Percentiles rank a stretch among this genome's conserved stretches.
These are phyloP conservation scores for Microbotryum violaceum DNA, from an alignment of 1,284 basidiomycete genomes.

Conservation along the genomic window DNA sequence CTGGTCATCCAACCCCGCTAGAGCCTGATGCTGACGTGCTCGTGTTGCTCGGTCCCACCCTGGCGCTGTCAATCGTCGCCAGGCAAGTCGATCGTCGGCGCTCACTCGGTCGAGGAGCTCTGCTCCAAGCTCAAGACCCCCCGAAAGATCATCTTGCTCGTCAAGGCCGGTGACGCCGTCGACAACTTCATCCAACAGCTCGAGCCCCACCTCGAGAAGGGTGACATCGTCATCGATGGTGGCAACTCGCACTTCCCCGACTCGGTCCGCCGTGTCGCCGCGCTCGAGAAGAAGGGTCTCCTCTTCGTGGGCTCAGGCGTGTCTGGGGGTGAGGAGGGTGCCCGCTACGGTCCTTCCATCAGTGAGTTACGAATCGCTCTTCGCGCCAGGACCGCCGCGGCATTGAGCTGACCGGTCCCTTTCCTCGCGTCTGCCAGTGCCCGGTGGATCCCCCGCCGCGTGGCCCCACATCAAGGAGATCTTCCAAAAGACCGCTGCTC, in stretches of 20 bases:
- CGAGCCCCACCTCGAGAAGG: conserved; percentile 53
- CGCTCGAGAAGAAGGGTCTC: conserved; percentile 88
- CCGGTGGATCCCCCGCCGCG: conserved; percentile 86
- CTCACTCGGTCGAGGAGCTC: conserved; percentile 86
- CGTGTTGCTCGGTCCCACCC: neutral
- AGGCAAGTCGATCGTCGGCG: conserved; percentile 93
- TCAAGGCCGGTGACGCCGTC: conserved; percentile 59
- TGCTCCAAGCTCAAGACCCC: conserved; percentile 51
- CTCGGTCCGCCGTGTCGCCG: conserved; percentile 86
- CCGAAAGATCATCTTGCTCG: conserved; percentile 84
- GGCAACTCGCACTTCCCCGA: conserved; percentile 99
- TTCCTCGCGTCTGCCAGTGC: conserved; percentile 49
- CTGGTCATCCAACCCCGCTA: no score
- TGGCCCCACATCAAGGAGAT: conserved; percentile 98
- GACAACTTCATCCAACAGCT: conserved; percentile 54
- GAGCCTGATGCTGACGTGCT: neutral
- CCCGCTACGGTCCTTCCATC: conserved; percentile 91
- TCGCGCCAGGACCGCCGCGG: no score
- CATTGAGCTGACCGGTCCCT: neutral
- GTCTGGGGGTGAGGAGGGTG: conserved; percentile 98
- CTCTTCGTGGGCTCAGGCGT: conserved; percentile 98
- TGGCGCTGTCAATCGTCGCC: neutral
- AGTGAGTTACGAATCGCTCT: conserved; percentile 41
- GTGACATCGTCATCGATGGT: conserved; percentile 96
- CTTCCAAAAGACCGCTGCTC: conserved; percentile 96